Evolutionary conservation across 176 grass and related monocot species (phyloP), one percentile per base, ranked within the genome.

Genomic region (Leersia perrieri): DNA sequence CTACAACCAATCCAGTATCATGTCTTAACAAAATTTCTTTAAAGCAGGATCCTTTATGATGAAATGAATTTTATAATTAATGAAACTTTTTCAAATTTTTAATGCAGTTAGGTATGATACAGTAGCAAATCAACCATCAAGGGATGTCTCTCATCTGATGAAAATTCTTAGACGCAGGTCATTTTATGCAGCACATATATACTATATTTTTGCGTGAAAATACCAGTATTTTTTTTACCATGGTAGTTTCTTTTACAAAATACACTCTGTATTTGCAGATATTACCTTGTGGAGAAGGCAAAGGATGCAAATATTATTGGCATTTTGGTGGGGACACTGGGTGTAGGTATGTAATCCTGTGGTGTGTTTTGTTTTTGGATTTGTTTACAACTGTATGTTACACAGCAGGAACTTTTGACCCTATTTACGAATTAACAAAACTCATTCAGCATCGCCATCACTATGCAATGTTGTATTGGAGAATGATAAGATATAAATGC

Each of bases 281-380:
- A 98, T 86, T 98, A 92, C 68, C 90, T 98, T 71, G 95, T 98
- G 81, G 92, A 98, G 86, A 98, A 95, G 94, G 92, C 92, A 53
- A 98, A 95, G 81, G 95, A 98, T 90, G 92, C 95, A 87, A 91
- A 89, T 77, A 98, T 98, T 32, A 60, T 98, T 88, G 92, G 95
- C 62, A 98, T 98, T 89, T 91, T 98, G 88, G 92, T 98, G 14
- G 95, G 92, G 83, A 98, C 95, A 72, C 87, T 98, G 13, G 95
- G 90, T 84, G 88, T 93, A 68, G 95, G 92, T 98, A 98, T 79
- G 88, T 79, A 78, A 2, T 57, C 22, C 51, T 57, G 6, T 57
- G 2, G 7, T 3, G 7, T 57, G 51, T 57, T 57, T 57, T 57
- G 20, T 57, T 57, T 49, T 49, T 57, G 1, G 18, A 53, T 53